Conservation (phyloP, 257 asterid species). For the Salvia splendens region DNA sequence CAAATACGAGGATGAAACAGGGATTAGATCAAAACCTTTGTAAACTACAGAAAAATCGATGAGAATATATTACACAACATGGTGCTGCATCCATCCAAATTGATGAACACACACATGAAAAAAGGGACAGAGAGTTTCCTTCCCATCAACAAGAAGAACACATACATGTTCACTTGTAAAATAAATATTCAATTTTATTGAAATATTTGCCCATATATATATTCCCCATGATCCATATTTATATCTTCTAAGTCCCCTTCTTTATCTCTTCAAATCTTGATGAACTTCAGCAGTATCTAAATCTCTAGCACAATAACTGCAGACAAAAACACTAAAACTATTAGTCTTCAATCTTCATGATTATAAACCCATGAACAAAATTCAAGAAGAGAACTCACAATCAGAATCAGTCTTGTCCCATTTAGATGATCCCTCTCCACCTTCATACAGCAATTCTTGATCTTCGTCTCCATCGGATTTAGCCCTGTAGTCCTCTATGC, state of each 20-base stretch:
- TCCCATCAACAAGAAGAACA: constrained; percentile 38
- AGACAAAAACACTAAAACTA: constrained; percentile 12
- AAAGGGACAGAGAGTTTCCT: constrained; percentile 33
- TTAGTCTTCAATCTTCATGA: background rate
- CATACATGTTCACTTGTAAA: constrained; percentile 28
- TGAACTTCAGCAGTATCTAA: constrained; percentile 34
- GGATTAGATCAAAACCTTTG: constrained; percentile 10
- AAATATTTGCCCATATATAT: constrained; percentile 25
- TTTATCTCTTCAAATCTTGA: constrained; percentile 16
- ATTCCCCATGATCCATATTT: constrained; percentile 19
- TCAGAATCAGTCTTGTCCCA: constrained; percentile 93
- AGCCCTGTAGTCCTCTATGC: constrained; percentile 42
- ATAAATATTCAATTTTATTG: constrained; percentile 19
- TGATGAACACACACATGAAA: constrained; percentile 63
- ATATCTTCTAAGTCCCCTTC: constrained; percentile 22
- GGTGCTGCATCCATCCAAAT: constrained; percentile 45
- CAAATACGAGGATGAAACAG: background rate
- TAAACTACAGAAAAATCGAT: constrained; percentile 35
- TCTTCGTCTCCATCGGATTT: constrained; percentile 38
- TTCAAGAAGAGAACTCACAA: constrained; percentile 46
- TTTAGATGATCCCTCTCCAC: constrained; percentile 51
- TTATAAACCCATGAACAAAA: background rate
- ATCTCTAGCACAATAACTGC: constrained; percentile 93
- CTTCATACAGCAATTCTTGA: constrained; percentile 37
- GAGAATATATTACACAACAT: constrained; percentile 56